These are phyloP conservation scores for Sarocladium brachiariae DNA, from an alignment of 2,329 filamentous ascomycete species.

Conservation along the genomic window DNA sequence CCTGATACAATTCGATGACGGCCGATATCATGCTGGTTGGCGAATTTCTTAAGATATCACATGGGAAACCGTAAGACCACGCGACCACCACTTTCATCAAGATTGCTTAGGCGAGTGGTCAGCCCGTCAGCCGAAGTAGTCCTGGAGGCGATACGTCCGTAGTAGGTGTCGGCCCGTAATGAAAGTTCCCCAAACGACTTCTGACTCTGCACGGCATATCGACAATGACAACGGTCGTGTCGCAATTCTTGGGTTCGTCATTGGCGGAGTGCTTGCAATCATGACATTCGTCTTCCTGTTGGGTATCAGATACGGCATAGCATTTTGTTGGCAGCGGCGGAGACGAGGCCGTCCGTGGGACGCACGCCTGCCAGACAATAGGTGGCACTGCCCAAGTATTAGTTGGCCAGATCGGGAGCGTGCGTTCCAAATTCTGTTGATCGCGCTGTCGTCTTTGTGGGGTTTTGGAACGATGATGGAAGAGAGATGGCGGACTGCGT, in stretches of 20 bases:
- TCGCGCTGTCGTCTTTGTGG: not conserved
- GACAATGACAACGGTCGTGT: not conserved
- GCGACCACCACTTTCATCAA: too few species aligned
- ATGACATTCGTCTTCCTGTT: not conserved
- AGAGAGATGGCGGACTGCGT: not conserved
- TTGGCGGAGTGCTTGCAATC: not conserved
- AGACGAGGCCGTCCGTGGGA: not conserved
- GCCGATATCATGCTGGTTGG: too few species aligned
- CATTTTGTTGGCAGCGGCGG: not conserved
- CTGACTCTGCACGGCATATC: not conserved
- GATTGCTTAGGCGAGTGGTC: too few species aligned
- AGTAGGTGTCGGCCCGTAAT: not conserved
- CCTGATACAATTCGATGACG: too few species aligned
- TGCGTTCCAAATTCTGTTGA: not conserved
- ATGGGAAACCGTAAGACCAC: too few species aligned
- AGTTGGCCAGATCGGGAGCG: not conserved
- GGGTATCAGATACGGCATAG: not conserved
- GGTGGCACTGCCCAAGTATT: not conserved
- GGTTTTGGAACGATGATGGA: slow-evolving; percentile 3
- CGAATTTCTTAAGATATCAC: too few species aligned
- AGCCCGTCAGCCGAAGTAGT: too few species aligned
- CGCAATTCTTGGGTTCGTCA: slow-evolving; percentile 1
- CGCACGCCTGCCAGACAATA: not conserved
- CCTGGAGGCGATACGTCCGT: too few species aligned
- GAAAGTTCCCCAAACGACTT: not conserved